Percentiles rank a stretch among this genome's conserved stretches.
These are phyloP conservation scores for Coccomyxa sp. DNA, from an alignment of 139 green algal species.

Conservation along the genomic window DNA sequence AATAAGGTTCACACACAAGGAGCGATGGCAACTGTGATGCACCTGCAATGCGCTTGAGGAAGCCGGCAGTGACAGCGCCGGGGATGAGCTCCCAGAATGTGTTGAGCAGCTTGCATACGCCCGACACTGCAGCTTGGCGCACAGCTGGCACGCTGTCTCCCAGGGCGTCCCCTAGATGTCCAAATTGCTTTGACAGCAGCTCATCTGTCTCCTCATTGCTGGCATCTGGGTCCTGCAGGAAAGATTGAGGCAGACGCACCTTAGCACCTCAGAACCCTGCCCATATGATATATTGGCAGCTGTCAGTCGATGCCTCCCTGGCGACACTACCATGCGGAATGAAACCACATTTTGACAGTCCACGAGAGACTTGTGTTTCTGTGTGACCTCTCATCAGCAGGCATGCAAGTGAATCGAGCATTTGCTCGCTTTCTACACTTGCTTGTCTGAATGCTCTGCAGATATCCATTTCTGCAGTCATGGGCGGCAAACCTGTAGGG, in stretches of 20 bases:
- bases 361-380: no score
- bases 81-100: constrained; percentile 84
- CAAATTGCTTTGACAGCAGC: constrained; percentile 58
- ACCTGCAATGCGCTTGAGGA: constrained; percentile 57
- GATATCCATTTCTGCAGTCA: no score
- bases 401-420: no score
- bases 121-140: constrained; percentile 47
- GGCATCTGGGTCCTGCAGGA: constrained; percentile 47
- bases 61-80: constrained; percentile 43
- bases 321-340: no score
- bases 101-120: constrained; percentile 53
- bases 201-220: constrained; percentile 51
- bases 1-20: no score
- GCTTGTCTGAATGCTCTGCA: no score
- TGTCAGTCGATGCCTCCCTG: no score
- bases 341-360: no score
- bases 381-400: no score
- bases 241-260: not conserved
- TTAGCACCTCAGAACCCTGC: no score
- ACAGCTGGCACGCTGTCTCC: constrained; percentile 59
- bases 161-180: constrained; percentile 38
- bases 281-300: no score
- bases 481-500: constrained; percentile 45
- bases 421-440: no score
- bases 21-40: not conserved